A percentile compares a stretch with the other conserved stretches of the same genome.
phyloP scores from a whole-genome alignment of 2,329 filamentous ascomycete genomes.

The Peltaster fructicola region DNA sequence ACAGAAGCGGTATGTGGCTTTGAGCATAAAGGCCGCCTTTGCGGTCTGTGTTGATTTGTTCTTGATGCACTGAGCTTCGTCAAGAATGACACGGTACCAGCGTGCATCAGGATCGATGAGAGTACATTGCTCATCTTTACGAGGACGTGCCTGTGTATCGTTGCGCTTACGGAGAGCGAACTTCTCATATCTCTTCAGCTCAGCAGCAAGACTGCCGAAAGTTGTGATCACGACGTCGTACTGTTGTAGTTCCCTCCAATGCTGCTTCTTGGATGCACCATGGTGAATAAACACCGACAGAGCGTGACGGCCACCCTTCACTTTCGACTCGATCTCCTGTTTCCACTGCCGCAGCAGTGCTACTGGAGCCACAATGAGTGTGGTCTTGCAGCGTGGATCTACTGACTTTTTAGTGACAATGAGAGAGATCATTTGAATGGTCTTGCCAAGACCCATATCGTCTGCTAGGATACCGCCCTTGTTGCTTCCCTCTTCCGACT shows the following conservation, averaged over 20 bases:
- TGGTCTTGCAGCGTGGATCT: constrained; percentile 47
- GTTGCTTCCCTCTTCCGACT: constrained; percentile 51
- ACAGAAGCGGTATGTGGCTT: constrained; percentile 49
- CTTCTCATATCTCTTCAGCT: constrained; percentile 43
- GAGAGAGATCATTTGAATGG: constrained; percentile 63
- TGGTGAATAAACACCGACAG: constrained; percentile 56
- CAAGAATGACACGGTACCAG: constrained; percentile 54
- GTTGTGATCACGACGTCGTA: constrained; percentile 67
- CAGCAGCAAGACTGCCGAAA: constrained; percentile 52
- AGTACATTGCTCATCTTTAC: constrained; percentile 16
- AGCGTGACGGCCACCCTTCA: constrained; percentile 37
- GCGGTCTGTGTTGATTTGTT: constrained; percentile 48
- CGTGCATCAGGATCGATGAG: constrained; percentile 34
- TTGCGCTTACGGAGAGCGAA: constrained; percentile 32
- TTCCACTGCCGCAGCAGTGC: constrained; percentile 73
- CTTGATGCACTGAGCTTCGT: constrained; percentile 70
- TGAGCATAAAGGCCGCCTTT: constrained; percentile 40
- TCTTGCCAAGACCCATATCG: constrained; percentile 75
- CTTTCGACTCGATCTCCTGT: constrained; percentile 55
- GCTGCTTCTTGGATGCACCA: constrained; percentile 36
- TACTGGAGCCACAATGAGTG: constrained; percentile 66
- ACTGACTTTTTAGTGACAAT: constrained; percentile 50
- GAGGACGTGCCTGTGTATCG: constrained; percentile 21
- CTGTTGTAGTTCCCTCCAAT: constrained; percentile 42
- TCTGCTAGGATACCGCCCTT: constrained; percentile 65